Evolutionary conservation across 2,329 filamentous ascomycete genomes (phyloP).

Genomic region (Colletotrichum sp.): DNA sequence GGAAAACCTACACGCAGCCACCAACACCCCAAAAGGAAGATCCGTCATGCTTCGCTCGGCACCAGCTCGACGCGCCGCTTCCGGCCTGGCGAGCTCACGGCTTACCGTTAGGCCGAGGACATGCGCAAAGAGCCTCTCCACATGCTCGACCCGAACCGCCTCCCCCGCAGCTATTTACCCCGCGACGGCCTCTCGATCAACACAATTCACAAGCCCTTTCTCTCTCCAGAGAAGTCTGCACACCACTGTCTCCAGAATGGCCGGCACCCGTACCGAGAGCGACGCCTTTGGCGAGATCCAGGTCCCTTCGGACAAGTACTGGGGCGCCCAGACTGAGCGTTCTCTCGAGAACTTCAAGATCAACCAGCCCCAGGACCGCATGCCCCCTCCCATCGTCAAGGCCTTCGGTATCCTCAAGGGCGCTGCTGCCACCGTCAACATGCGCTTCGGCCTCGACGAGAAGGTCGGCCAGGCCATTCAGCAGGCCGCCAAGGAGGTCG

Average conservation of each 20-base stretch:
- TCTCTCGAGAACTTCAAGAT: constrained; percentile 98
- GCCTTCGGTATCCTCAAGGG: constrained; percentile 98
- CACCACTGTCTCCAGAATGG: constrained; percentile 53
- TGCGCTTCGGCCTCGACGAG: constrained; percentile 79
- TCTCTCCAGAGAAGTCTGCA: constrained; percentile 36
- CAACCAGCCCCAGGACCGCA: constrained; percentile 98
- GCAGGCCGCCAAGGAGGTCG: constrained; percentile 92
- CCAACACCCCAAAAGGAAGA: neutral
- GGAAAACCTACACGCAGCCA: neutral
- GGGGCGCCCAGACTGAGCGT: constrained; percentile 96
- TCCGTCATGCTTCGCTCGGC: constrained; percentile 17
- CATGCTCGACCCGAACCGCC: constrained; percentile 18
- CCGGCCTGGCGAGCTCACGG: constrained; percentile 17
- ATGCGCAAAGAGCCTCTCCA: constrained; percentile 19
- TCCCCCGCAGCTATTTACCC: constrained; percentile 20
- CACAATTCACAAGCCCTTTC: constrained; percentile 9
- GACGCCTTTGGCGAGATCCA: constrained; percentile 98
- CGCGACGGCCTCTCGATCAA: constrained; percentile 10
- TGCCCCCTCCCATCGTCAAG: constrained; percentile 90
- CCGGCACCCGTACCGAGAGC: constrained; percentile 78
- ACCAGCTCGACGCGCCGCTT: constrained; percentile 20
- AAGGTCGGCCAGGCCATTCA: constrained; percentile 92
- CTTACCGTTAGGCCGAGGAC: constrained; percentile 19
- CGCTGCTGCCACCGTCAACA: constrained; percentile 93
- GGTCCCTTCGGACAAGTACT: constrained; percentile 93